A percentile compares a stretch with the other conserved stretches of the same genome.
phyloP scores from a whole-genome alignment of 306 rosid species.

The Ceratonia siliqua region DNA sequence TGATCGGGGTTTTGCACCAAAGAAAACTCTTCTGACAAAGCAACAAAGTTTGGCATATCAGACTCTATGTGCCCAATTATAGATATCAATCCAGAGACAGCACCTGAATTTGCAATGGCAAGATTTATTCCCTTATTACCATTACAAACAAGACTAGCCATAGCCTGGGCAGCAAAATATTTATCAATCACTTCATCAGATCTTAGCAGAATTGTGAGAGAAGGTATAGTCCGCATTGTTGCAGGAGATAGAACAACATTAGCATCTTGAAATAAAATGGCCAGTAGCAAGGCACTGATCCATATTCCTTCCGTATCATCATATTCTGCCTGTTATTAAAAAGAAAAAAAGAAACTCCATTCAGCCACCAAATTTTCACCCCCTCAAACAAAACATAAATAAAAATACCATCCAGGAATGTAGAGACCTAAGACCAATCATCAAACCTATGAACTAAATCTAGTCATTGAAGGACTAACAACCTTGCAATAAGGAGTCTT shows the following conservation, averaged over 20 bases:
- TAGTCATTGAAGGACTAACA: neutral
- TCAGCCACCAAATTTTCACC: constrained; percentile 37
- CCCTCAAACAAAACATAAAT: constrained; percentile 19
- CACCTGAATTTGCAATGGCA: constrained; percentile 92
- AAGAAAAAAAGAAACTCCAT: constrained; percentile 29
- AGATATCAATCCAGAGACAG: constrained; percentile 78
- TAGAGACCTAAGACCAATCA: constrained; percentile 18
- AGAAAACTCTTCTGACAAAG: constrained; percentile 81
- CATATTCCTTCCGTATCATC: constrained; percentile 91
- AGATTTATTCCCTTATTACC: constrained; percentile 78
- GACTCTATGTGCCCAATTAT: constrained; percentile 77
- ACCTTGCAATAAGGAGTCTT: constrained; percentile 6
- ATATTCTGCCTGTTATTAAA: constrained; percentile 75
- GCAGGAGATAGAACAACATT: constrained; percentile 58
- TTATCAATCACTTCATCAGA: constrained; percentile 84
- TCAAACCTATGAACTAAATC: constrained; percentile 23
- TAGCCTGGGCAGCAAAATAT: constrained; percentile 93
- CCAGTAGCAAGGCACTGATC: constrained; percentile 83
- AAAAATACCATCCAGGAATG: constrained; percentile 13
- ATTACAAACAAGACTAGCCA: constrained; percentile 88
- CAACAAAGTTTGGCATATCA: constrained; percentile 66
- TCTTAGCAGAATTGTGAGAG: constrained; percentile 72
- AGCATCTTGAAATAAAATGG: constrained; percentile 84
- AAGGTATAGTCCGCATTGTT: constrained; percentile 76
- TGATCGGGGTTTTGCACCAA: constrained; percentile 83